These are phyloP conservation scores for Nitzschia putrida DNA, from an alignment of 108 stramenopile genomes.

Conservation along the genomic window DNA sequence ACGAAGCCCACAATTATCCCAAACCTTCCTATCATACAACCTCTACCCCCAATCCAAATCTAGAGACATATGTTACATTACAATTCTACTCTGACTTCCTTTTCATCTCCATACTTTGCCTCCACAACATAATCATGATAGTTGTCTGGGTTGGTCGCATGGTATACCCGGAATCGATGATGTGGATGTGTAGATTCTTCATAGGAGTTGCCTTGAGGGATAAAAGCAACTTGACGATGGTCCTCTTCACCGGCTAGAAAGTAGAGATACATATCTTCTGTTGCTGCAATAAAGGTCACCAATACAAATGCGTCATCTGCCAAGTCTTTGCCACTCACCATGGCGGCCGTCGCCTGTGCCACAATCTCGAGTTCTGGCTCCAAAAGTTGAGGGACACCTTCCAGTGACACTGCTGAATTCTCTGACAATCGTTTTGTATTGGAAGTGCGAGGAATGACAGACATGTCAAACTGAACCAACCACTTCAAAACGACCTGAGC, in stretches of 20 bases:
- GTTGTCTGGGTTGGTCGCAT: conserved; percentile 41
- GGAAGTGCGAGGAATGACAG: conserved; percentile 50
- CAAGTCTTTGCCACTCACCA: conserved; percentile 50
- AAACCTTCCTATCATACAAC: too few species aligned
- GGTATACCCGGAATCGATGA: conserved; percentile 40
- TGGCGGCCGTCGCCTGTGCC: conserved; percentile 41
- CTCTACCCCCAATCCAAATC: too few species aligned
- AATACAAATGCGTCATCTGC: conserved; percentile 51
- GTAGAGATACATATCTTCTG: conserved; percentile 44
- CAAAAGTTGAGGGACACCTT: conserved; percentile 31
- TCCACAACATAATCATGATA: conserved; percentile 36
- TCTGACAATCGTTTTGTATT: conserved; percentile 19
- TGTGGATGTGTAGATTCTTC: conserved; percentile 48
- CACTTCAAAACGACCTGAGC: conserved; percentile 36
- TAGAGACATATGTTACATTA: conserved; percentile 1
- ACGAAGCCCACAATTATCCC: too few species aligned
- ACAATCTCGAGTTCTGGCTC: conserved; percentile 35
- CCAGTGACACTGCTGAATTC: conserved; percentile 40
- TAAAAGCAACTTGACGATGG: conserved; percentile 37
- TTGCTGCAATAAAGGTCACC: conserved; percentile 47
- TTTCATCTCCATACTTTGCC: conserved; percentile 52
- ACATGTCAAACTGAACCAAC: conserved; percentile 44
- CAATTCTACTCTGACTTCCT: conserved; percentile 42
- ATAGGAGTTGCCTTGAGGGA: conserved; percentile 37
- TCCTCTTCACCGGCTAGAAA: conserved; percentile 47